Evolutionary conservation across 2,329 filamentous ascomycete genomes (phyloP), one percentile per base, ranked within the genome.

Genomic region (Calonectria henricotiae): DNA sequence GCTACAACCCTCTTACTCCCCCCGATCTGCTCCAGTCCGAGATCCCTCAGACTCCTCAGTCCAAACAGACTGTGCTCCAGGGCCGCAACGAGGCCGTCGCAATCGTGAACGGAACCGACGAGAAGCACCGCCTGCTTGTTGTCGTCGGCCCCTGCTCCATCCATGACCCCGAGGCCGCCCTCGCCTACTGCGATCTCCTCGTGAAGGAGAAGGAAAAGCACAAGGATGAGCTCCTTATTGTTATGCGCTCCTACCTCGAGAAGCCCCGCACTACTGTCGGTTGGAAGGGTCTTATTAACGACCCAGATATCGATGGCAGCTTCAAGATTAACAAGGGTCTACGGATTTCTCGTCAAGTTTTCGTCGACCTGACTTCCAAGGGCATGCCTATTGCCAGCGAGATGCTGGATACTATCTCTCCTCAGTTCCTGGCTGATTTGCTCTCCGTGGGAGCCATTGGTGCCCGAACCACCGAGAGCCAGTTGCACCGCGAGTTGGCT

Each of bases 251-350:
- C 74, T 99, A 99, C 89, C 91, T 99, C 71, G 96, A 99, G 89
- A 99, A 99, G 89, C 96, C 96, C 25, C 92, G 96, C 74, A 99
- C 96, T 32, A 99, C 96, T 0, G 94, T 99, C 32, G 96, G 96
- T 76, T 99, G 96, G 96, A 99, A 99, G 87, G 96, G 96, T 61
- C 87, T 99, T 78, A 97, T 99, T 86, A 98, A 99, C 82, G 96
- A 99, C 84, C 96, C 96, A 2, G 96, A 98, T 80, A 97, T 99
- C 80, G 95, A 98, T 84, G 96, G 98, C 83, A 96, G 93, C 83
- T 98, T 98, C 92, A 92, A 98, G 85, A 98, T 99, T 86, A 98
- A 98, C 89, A 98, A 98, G 88, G 96, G 96, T 23, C 85, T 99
- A 79, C 91, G 94, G 62, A 87, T 95, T 66, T 94, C 94, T 67